These are phyloP conservation scores for Saksenaea vasiformis DNA, from an alignment of 371 early-diverging fungal genomes.

Conservation along the genomic window DNA sequence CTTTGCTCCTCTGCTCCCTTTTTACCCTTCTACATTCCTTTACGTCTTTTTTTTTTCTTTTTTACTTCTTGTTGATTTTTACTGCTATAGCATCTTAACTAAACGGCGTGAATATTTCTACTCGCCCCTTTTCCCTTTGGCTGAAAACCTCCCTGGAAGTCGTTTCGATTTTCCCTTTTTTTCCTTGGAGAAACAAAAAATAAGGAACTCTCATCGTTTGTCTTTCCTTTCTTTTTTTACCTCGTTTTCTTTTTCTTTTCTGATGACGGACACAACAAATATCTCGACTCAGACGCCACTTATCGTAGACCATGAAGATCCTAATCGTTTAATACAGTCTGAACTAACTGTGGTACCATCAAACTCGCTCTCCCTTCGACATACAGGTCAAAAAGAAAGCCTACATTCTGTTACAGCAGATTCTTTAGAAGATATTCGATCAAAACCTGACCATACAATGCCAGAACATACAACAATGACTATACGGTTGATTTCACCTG, in stretches of 20 bases:
- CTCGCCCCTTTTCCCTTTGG: background rate
- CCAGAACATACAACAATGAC: background rate
- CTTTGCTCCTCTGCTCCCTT: background rate
- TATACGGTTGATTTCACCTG: background rate
- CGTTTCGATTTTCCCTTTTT: slow-evolving; percentile 9
- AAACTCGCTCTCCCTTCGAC: background rate
- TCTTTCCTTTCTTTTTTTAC: slow-evolving; percentile 1
- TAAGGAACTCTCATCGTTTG: background rate
- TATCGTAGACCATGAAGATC: background rate
- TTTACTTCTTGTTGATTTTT: background rate
- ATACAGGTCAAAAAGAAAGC: background rate
- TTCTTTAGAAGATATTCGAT: background rate
- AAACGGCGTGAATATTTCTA: background rate
- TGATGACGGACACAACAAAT: background rate
- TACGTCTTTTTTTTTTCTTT: background rate
- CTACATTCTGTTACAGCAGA: background rate
- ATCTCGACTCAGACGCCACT: background rate
- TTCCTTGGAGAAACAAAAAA: slow-evolving; percentile 1
- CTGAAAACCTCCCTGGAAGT: slow-evolving; percentile 13
- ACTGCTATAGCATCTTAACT: background rate
- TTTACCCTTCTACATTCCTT: background rate
- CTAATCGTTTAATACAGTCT: background rate
- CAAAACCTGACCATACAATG: background rate
- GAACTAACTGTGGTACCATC: background rate
- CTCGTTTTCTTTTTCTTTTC: slow-evolving; percentile 8